These are phyloP conservation scores for Rhododendron kiyosumense DNA, from an alignment of 148 eudicot species.

Conservation along the genomic window DNA sequence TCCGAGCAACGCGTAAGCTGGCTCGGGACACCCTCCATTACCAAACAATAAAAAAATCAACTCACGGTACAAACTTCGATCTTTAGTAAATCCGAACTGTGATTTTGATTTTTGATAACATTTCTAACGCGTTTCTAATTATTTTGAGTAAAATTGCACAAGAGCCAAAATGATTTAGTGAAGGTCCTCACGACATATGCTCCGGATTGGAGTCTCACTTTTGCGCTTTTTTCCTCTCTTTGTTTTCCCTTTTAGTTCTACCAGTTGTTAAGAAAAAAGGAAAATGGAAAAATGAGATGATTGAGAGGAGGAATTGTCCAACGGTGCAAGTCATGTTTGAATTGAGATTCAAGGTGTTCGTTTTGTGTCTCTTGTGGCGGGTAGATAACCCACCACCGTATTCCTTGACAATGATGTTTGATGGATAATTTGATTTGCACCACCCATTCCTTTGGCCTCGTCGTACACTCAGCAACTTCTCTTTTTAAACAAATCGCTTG, in stretches of 20 bases:
- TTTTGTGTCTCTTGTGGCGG: slow-evolving; percentile 1
- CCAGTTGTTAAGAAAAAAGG: background rate
- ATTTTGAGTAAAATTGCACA: background rate
- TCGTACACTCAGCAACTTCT: background rate
- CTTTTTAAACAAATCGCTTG: background rate
- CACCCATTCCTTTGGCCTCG: slow-evolving; percentile 7
- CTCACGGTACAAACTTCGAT: no score
- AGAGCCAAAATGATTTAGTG: background rate
- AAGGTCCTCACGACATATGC: background rate
- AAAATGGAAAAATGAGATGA: background rate
- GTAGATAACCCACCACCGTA: slow-evolving; percentile 7
- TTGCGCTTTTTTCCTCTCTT: background rate
- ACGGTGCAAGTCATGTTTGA: background rate
- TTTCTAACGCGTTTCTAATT: background rate
- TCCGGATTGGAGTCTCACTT: background rate
- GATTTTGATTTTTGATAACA: background rate
- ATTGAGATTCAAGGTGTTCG: background rate
- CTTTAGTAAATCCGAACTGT: no score
- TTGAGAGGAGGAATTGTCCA: background rate
- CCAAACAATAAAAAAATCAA: no score
- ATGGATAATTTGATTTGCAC: background rate
- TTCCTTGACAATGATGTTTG: slow-evolving; percentile 5
- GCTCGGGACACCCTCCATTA: no score
- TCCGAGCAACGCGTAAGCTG: no score
- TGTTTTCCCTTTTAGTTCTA: background rate